A percentile compares a stretch with the other conserved stretches of the same genome.
phyloP scores from a whole-genome alignment of 495 filamentous ascomycete genomes.

The Aspergillus campestris region DNA sequence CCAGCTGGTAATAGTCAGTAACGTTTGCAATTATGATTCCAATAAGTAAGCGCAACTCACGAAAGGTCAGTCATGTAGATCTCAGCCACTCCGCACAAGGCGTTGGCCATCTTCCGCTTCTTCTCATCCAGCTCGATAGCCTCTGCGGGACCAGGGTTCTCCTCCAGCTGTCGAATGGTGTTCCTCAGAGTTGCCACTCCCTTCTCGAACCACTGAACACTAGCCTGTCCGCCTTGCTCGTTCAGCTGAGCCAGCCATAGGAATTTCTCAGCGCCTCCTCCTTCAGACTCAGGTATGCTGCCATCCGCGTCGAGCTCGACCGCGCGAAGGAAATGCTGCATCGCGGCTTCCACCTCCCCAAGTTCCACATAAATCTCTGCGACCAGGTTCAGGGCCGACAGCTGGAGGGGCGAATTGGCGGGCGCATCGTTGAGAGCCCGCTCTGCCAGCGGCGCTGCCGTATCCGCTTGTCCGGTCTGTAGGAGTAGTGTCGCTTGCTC shows the following conservation, averaged over 20 bases:
- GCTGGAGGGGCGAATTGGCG: constrained; percentile 32
- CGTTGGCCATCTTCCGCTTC: constrained; percentile 68
- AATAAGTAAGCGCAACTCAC: constrained; percentile 20
- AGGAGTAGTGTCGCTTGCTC: constrained; percentile 59
- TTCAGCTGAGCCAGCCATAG: constrained; percentile 91
- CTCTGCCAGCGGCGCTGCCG: constrained; percentile 57
- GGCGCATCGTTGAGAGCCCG: constrained; percentile 46
- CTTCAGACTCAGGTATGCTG: constrained; percentile 45
- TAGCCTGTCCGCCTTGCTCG: constrained; percentile 75
- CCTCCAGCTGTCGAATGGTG: constrained; percentile 50
- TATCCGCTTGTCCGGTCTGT: constrained; percentile 60
- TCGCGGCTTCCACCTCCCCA: constrained; percentile 66
- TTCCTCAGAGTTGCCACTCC: constrained; percentile 61
- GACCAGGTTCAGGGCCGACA: constrained; percentile 66
- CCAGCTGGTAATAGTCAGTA: constrained; percentile 45
- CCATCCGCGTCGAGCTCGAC: constrained; percentile 68
- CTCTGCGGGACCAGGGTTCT: constrained; percentile 31
- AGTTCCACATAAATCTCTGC: constrained; percentile 81
- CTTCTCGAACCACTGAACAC: constrained; percentile 80
- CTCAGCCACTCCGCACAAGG: constrained; percentile 83
- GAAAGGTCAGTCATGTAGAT: constrained; percentile 98
- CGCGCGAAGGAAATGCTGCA: constrained; percentile 58
- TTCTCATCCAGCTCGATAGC: constrained; percentile 50
- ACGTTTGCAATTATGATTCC: too few species aligned
- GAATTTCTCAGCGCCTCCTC: constrained; percentile 89